Conservation (phyloP, 1,284 basidiomycete genomes). For the Ustilago shanxiensis region DNA sequence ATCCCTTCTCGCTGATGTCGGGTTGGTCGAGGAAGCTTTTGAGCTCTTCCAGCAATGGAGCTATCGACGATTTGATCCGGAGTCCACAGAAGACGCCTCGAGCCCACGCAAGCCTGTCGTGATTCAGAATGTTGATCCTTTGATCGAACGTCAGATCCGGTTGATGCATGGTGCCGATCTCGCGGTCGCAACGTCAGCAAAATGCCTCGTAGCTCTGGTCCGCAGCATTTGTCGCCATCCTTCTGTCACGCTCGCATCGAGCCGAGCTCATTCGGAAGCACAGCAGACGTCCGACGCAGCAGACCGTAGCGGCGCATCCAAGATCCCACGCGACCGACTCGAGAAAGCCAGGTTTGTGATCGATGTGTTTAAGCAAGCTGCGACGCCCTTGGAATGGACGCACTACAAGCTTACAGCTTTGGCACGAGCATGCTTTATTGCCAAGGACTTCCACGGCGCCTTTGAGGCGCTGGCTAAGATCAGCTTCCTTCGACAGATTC, state of each 20-base stretch:
- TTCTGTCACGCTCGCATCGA: background rate
- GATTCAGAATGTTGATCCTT: conserved; percentile 17
- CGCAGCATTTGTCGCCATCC: conserved; percentile 17
- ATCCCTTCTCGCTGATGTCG: conserved; percentile 21
- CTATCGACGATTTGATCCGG: conserved; percentile 21
- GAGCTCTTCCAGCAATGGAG: conserved; percentile 42
- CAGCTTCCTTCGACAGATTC: conserved; percentile 26
- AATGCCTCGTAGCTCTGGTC: conserved; percentile 25
- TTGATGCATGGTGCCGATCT: conserved; percentile 28
- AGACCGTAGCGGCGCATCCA: background rate
- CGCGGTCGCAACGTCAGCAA: conserved; percentile 19
- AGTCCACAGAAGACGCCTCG: background rate
- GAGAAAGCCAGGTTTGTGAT: conserved; percentile 35
- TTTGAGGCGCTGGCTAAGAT: conserved; percentile 45
- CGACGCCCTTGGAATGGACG: conserved; percentile 35
- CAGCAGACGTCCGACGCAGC: background rate
- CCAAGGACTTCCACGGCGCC: conserved; percentile 32
- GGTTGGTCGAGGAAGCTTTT: conserved; percentile 33
- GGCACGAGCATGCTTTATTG: conserved; percentile 34
- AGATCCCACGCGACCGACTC: conserved; percentile 1
- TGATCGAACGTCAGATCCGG: conserved; percentile 37
- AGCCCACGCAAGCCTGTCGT: conserved; percentile 9
- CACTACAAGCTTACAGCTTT: conserved; percentile 42
- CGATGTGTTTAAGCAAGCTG: conserved; percentile 29
- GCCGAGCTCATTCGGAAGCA: background rate